Evolutionary conservation across 192 early-diverging fungal genomes (phyloP).

Genomic region (Coemansia sp.): DNA sequence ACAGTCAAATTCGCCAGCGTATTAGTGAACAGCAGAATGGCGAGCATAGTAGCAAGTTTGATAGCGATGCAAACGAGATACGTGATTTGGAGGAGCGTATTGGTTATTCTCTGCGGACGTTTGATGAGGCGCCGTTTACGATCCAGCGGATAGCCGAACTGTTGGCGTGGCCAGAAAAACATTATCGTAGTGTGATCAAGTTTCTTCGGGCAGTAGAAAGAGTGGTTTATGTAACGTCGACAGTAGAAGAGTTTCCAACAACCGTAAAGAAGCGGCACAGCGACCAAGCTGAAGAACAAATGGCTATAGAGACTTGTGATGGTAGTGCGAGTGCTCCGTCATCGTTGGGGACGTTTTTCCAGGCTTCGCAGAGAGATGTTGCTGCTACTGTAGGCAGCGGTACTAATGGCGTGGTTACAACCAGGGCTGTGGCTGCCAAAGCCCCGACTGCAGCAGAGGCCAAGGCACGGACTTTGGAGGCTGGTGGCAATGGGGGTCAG

Average conservation of each 20-base stretch:
- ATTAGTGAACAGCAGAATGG: not conserved
- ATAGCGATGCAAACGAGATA: constrained; percentile 12
- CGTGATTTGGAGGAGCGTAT: constrained; percentile 46
- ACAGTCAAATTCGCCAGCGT: not conserved
- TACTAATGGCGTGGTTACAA: not conserved
- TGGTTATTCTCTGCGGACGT: constrained; percentile 41
- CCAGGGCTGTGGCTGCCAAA: constrained; percentile 11
- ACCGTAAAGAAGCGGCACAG: not conserved
- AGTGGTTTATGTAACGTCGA: constrained; percentile 52
- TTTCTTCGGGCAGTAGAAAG: constrained; percentile 48
- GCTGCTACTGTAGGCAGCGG: not conserved
- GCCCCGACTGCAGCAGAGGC: not conserved
- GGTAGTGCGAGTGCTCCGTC: constrained; percentile 10
- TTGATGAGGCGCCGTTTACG: constrained; percentile 54
- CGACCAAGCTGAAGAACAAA: not conserved
- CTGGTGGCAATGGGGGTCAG: not conserved
- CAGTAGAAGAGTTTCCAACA: constrained; percentile 49
- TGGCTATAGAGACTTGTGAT: constrained; percentile 20
- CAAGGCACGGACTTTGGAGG: not conserved
- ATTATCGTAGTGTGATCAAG: constrained; percentile 48
- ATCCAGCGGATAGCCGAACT: constrained; percentile 54
- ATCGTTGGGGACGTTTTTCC: constrained; percentile 27
- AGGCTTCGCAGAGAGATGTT: constrained; percentile 12
- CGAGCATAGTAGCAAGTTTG: not conserved
- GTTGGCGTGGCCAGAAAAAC: constrained; percentile 39